A percentile compares a stretch with the other conserved stretches of the same genome.
Conservation (phyloP, 108 stramenopile species). For the Skeletonema tropicum region DNA sequence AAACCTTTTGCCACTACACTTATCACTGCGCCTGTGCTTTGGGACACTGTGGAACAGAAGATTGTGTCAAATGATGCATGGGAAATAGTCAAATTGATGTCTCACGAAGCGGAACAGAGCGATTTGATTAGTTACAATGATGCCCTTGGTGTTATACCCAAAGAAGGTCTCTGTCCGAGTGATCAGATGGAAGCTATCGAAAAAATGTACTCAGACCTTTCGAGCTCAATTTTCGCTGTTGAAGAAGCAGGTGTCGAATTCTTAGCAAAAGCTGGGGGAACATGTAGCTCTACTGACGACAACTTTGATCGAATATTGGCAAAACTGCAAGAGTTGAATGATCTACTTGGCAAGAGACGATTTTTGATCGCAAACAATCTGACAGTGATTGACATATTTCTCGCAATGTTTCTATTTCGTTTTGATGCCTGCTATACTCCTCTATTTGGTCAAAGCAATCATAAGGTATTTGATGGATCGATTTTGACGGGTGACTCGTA, state of each 20-base stretch:
- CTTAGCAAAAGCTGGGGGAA: not conserved
- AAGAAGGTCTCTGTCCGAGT: not conserved
- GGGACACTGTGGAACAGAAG: slow-evolving; percentile 13
- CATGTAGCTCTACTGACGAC: not conserved
- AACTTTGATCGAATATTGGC: not conserved
- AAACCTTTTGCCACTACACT: not conserved
- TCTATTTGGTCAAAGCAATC: not conserved
- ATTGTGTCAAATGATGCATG: slow-evolving; percentile 27
- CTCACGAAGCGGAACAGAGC: not conserved
- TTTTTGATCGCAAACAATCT: slow-evolving; percentile 1
- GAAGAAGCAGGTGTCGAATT: not conserved
- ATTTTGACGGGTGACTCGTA: slow-evolving; percentile 1
- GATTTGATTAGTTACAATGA: not conserved
- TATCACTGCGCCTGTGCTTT: slow-evolving; percentile 19
- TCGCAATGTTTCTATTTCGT: slow-evolving; percentile 9
- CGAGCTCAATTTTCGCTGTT: not conserved
- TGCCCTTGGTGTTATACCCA: not conserved
- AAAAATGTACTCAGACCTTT: not conserved
- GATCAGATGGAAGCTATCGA: slow-evolving; percentile 11
- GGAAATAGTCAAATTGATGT: slow-evolving; percentile 16
- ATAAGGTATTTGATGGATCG: not conserved
- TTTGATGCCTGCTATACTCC: slow-evolving; percentile 9
- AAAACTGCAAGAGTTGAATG: slow-evolving; percentile 7
- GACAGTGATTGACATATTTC: not conserved
- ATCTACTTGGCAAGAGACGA: not conserved